phyloP scores from a whole-genome alignment of 495 filamentous ascomycete species.

The Penicillium desertorum region DNA sequence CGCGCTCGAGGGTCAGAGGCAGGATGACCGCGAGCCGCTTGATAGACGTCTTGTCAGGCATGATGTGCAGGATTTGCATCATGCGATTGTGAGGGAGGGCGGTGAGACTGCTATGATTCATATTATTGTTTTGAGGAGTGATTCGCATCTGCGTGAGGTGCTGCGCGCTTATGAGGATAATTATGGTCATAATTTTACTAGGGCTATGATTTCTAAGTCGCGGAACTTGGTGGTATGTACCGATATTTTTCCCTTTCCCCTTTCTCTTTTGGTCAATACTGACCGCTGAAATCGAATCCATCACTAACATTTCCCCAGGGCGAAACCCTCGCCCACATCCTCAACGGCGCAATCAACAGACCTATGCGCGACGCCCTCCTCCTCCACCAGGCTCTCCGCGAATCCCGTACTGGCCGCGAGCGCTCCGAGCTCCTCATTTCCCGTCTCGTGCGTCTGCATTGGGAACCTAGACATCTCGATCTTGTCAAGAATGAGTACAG shows the following conservation, averaged over 20 bases:
- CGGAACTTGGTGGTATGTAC: conserved; percentile 85
- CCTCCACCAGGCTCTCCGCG: conserved; percentile 83
- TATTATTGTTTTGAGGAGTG: conserved; percentile 76
- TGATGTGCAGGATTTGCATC: conserved; percentile 70
- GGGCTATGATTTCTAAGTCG: conserved; percentile 83
- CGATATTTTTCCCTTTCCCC: not conserved
- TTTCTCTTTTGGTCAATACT: not conserved
- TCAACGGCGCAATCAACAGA: conserved; percentile 94
- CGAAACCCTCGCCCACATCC: conserved; percentile 90
- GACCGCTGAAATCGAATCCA: too few relatives aligned
- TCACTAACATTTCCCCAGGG: conserved; percentile 54
- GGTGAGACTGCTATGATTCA: conserved; percentile 90
- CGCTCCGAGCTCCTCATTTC: conserved; percentile 82
- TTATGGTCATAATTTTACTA: conserved; percentile 75
- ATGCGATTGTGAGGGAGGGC: conserved; percentile 71
- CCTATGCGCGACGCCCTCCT: conserved; percentile 92
- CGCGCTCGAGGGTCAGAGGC: conserved; percentile 75
- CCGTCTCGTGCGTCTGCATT: conserved; percentile 77
- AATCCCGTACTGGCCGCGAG: conserved; percentile 60
- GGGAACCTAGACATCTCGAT: conserved; percentile 76
- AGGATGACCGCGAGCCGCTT: conserved; percentile 68
- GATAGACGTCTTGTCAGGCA: conserved; percentile 59
- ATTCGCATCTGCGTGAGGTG: conserved; percentile 79
- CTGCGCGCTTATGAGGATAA: conserved; percentile 67
- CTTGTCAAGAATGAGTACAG: conserved; percentile 69